phyloP scores from a whole-genome alignment of 441 rosid genomes.

The Populus hybrid region DNA sequence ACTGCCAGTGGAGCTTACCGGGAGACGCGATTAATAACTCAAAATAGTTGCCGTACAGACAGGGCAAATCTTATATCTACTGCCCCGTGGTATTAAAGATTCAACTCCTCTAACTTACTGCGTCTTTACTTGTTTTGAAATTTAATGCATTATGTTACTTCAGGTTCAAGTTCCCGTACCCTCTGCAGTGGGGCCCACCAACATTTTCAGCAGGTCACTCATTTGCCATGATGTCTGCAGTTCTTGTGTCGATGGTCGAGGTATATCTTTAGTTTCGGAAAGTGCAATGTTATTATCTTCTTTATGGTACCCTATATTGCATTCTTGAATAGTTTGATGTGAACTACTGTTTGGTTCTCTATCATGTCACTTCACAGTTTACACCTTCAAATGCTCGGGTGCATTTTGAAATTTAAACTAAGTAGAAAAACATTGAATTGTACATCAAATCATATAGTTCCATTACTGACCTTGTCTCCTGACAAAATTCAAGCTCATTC shows the following conservation, averaged over 20 bases:
- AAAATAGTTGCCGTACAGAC: conserved; percentile 89
- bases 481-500: not conserved
- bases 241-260: conserved; percentile 91
- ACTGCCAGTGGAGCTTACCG: conserved; percentile 96
- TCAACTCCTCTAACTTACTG: conserved; percentile 4
- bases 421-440: not conserved
- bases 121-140: not conserved
- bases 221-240: conserved; percentile 97
- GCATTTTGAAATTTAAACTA: not conserved
- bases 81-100: conserved; percentile 79
- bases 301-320: conserved; percentile 4
- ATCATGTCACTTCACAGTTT: not conserved
- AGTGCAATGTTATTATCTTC: not conserved
- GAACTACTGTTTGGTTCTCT: conserved; percentile 13
- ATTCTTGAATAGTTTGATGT: not conserved
- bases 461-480: not conserved
- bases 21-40: conserved; percentile 63
- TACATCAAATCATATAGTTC: not conserved
- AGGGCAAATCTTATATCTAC: conserved; percentile 88
- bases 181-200: conserved; percentile 99
- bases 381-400: not conserved
- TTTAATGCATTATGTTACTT: conserved; percentile 12
- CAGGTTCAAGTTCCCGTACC: conserved; percentile 98
- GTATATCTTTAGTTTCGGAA: conserved; percentile 26
- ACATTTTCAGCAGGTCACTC: conserved; percentile 94